Conservation (phyloP, 148 eudicot species). For the Pharnaceum exiguum region DNA sequence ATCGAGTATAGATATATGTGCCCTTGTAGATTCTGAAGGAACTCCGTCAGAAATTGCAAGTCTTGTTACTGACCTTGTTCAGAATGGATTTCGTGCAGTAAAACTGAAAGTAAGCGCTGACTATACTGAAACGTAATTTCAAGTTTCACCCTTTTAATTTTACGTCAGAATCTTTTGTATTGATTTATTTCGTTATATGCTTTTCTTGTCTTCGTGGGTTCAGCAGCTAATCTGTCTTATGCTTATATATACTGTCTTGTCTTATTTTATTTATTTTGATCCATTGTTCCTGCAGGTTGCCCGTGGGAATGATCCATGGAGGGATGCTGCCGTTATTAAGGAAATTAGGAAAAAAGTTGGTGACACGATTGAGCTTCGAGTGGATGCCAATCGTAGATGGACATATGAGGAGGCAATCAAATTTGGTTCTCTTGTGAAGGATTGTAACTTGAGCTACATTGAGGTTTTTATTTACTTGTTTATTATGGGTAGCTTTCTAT, state of each 20-base stretch:
- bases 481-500: neutral
- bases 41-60: conserved; percentile 69
- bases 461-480: conserved; percentile 44
- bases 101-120: conserved; percentile 67
- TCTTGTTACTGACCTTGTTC: conserved; percentile 53
- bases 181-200: neutral
- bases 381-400: conserved; percentile 94
- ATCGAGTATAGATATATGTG: conserved; percentile 63
- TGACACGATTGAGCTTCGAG: conserved; percentile 57
- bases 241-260: neutral
- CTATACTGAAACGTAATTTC: no score
- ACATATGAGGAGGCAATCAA: conserved; percentile 64
- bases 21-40: conserved; percentile 75
- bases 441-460: conserved; percentile 73
- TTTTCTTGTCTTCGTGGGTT: neutral
- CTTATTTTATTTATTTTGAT: neutral
- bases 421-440: conserved; percentile 63
- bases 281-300: conserved; percentile 54
- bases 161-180: no score
- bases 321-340: conserved; percentile 70
- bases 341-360: conserved; percentile 83
- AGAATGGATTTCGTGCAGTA: conserved; percentile 75
- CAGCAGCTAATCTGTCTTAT: neutral
- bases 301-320: conserved; percentile 70
- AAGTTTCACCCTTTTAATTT: no score